These are phyloP conservation scores for Pyrenula massariospora DNA, from an alignment of 495 filamentous ascomycete genomes.

Conservation along the genomic window DNA sequence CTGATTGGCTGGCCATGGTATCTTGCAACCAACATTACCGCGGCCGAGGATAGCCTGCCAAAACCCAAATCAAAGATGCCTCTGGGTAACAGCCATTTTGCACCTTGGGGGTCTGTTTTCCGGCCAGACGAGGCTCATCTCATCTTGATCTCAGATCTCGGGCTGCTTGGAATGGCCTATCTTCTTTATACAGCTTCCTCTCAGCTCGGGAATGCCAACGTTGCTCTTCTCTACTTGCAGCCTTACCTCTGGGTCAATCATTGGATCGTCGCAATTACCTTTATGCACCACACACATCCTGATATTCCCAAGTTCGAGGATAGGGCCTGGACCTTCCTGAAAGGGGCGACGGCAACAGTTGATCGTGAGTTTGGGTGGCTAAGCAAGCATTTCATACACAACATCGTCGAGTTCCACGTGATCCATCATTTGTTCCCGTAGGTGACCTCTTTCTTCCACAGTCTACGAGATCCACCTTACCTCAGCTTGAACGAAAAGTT, in stretches of 20 bases:
- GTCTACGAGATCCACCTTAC: too few species aligned
- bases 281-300: constrained; percentile 74
- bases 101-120: too few species aligned
- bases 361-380: constrained; percentile 76
- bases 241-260: constrained; percentile 40
- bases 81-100: too few species aligned
- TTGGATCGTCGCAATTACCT: constrained; percentile 62
- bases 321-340: constrained; percentile 63
- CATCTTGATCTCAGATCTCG: too few species aligned
- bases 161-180: too few species aligned
- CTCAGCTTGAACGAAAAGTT: too few species aligned
- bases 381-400: constrained; percentile 64
- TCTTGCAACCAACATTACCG: constrained; percentile 29
- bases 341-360: constrained; percentile 69
- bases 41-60: too few species aligned
- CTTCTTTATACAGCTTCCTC: too few species aligned
- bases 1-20: constrained; percentile 34
- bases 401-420: constrained; percentile 74
- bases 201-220: too few species aligned
- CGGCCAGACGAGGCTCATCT: too few species aligned
- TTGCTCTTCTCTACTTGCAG: constrained; percentile 28
- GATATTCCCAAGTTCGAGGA: constrained; percentile 63
- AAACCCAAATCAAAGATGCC: too few species aligned
- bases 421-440: constrained; percentile 69
- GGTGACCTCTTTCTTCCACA: too few species aligned